These are phyloP conservation scores for Nissolia schottii DNA, from an alignment of 306 rosid species.

Conservation along the genomic window DNA sequence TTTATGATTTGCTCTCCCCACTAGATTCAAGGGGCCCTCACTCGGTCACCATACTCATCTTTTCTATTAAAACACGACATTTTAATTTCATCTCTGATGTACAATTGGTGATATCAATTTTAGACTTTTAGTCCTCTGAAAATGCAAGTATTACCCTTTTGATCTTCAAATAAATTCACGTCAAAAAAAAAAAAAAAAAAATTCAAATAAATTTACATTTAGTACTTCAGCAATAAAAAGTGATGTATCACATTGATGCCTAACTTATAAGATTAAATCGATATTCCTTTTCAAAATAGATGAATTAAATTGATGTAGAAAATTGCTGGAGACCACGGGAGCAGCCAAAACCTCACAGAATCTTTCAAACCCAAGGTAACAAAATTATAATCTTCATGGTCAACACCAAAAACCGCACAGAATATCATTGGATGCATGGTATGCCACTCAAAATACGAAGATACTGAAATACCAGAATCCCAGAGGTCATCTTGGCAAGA, in stretches of 20 bases:
- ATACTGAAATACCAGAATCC: background rate
- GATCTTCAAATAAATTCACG: background rate
- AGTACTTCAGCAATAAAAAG: background rate
- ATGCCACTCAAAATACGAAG: background rate
- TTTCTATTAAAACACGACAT: background rate
- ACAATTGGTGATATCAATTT: background rate
- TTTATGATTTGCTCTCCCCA: background rate
- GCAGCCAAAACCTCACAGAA: background rate
- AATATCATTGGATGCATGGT: background rate
- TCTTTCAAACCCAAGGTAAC: background rate
- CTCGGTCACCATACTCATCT: background rate
- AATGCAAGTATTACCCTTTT: background rate
- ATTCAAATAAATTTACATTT: background rate
- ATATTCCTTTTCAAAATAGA: too few relatives aligned
- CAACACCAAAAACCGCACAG: background rate
- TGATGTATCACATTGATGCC: too few relatives aligned
- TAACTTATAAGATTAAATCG: too few relatives aligned
- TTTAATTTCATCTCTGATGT: background rate
- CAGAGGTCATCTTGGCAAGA: background rate
- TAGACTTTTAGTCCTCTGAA: background rate
- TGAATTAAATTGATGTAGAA: too few relatives aligned
- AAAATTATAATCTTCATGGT: background rate
- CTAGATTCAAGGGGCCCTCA: background rate
- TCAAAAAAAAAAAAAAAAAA: too few relatives aligned
- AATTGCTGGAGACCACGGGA: background rate